Conservation (phyloP, 2,329 filamentous ascomycete species). For the Cladosporium sphaerospermum region DNA sequence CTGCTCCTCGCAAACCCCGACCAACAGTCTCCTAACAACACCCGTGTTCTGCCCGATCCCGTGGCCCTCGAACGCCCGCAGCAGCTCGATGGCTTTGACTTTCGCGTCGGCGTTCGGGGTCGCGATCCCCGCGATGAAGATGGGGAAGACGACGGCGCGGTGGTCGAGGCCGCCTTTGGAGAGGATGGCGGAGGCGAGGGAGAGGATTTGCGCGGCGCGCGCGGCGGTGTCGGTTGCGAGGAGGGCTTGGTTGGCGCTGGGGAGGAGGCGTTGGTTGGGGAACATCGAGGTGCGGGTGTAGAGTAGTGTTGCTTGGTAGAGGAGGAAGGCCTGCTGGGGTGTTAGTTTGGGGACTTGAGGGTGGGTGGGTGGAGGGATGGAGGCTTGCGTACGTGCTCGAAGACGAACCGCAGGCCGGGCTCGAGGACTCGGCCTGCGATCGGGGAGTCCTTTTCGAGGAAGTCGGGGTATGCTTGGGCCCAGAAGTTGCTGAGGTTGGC, state of each 20-base stretch:
- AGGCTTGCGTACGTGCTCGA: slow-evolving; percentile 39
- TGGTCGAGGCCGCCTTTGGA: slow-evolving; percentile 33
- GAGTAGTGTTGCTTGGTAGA: slow-evolving; percentile 45
- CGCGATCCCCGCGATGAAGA: slow-evolving; percentile 49
- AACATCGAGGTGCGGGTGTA: slow-evolving; percentile 52
- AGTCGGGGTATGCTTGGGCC: slow-evolving; percentile 23
- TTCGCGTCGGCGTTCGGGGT: slow-evolving; percentile 38
- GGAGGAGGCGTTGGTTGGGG: slow-evolving; percentile 38
- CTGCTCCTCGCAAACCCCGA: slow-evolving; percentile 45
- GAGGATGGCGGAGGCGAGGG: slow-evolving; percentile 37
- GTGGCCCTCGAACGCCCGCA: slow-evolving; percentile 42
- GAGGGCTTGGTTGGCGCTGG: slow-evolving; percentile 25
- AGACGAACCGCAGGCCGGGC: slow-evolving; percentile 20
- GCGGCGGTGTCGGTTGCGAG: slow-evolving; percentile 39
- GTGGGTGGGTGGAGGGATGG: slow-evolving; percentile 35
- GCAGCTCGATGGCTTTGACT: slow-evolving; percentile 42
- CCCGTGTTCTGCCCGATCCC: slow-evolving; percentile 45
- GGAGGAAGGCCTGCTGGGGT: slow-evolving; percentile 32
- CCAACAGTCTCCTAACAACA: slow-evolving; percentile 41
- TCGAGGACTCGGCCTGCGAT: slow-evolving; percentile 29
- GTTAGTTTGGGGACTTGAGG: slow-evolving; percentile 18
- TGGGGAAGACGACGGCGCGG: slow-evolving; percentile 46
- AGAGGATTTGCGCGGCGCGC: slow-evolving; percentile 41
- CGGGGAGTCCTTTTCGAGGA: slow-evolving; percentile 18
- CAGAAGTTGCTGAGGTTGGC: slow-evolving; percentile 25